Conservation (phyloP, 1,284 basidiomycete species). For the Ustilago crameri region DNA sequence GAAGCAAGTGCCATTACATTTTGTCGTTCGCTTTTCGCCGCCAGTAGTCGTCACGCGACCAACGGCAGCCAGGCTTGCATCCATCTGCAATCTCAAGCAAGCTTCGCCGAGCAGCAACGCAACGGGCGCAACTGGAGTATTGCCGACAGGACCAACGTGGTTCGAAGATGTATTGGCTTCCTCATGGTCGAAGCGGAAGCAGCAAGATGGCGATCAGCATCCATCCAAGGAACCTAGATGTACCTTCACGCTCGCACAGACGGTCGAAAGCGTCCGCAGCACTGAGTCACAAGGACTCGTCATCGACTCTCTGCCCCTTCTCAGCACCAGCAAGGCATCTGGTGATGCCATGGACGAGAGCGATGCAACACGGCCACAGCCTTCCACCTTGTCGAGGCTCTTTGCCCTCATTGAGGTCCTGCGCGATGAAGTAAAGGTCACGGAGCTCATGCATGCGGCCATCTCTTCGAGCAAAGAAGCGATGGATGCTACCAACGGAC, state of each 20-base stretch:
- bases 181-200: slow-evolving; percentile 26
- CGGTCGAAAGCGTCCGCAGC: slow-evolving; percentile 41
- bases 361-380: not conserved
- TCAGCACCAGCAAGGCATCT: not conserved
- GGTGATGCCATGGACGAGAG: slow-evolving; percentile 29
- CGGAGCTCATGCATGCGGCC: slow-evolving; percentile 44
- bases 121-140: not conserved
- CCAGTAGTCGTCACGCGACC: slow-evolving; percentile 43
- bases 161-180: slow-evolving; percentile 44
- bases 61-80: slow-evolving; percentile 43
- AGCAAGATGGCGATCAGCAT: not conserved
- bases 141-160: slow-evolving; percentile 23
- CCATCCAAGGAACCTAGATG: slow-evolving; percentile 13
- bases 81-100: slow-evolving; percentile 39
- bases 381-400: slow-evolving; percentile 27
- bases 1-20: slow-evolving; percentile 28
- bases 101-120: slow-evolving; percentile 8
- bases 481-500: not conserved
- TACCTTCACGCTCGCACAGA: slow-evolving; percentile 38
- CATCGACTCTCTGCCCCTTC: slow-evolving; percentile 36
- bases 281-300: slow-evolving; percentile 37
- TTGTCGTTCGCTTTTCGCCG: slow-evolving; percentile 32
- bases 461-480: slow-evolving; percentile 19
- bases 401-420: slow-evolving; percentile 44
- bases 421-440: slow-evolving; percentile 42